Conservation (phyloP, 2,329 filamentous ascomycete genomes). For the Aspergillus sp. region DNA sequence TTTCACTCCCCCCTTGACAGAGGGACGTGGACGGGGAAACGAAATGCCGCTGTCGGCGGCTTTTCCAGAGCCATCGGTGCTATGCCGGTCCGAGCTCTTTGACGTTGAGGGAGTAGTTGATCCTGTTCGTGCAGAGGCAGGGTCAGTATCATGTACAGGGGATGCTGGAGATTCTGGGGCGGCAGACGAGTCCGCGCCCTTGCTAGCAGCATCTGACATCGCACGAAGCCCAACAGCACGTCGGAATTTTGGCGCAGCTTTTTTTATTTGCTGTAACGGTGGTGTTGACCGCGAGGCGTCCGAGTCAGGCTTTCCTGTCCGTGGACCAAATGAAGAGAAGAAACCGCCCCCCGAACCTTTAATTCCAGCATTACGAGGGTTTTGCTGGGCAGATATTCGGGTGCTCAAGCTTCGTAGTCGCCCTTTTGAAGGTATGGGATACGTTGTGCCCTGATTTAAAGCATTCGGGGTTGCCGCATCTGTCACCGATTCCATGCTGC, state of each 20-base stretch:
- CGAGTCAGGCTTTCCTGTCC: constrained; percentile 50
- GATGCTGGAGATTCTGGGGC: constrained; percentile 50
- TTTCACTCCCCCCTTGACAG: constrained; percentile 59
- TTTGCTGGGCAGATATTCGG: constrained; percentile 50
- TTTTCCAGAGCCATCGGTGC: constrained; percentile 63
- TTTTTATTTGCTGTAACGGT: constrained; percentile 56
- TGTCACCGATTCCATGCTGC: constrained; percentile 75
- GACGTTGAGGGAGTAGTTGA: constrained; percentile 70
- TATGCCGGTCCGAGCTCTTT: constrained; percentile 79
- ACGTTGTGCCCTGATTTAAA: constrained; percentile 41
- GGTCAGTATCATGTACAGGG: constrained; percentile 57
- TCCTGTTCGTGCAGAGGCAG: constrained; percentile 74
- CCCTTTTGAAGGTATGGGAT: constrained; percentile 59
- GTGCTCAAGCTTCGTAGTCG: constrained; percentile 66
- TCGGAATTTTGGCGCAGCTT: constrained; percentile 63
- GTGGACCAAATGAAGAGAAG: constrained; percentile 53
- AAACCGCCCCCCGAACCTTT: constrained; percentile 51
- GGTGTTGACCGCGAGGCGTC: constrained; percentile 57
- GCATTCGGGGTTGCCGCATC: constrained; percentile 48
- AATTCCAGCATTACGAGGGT: constrained; percentile 61
- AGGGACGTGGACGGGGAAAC: constrained; percentile 57
- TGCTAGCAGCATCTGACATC: constrained; percentile 75
- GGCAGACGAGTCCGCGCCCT: constrained; percentile 50
- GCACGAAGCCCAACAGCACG: constrained; percentile 74
- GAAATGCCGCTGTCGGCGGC: constrained; percentile 52